A percentile compares a stretch with the other conserved stretches of the same genome.
phyloP scores from a whole-genome alignment of 2,329 filamentous ascomycete genomes.

The Aspergillus sp. region DNA sequence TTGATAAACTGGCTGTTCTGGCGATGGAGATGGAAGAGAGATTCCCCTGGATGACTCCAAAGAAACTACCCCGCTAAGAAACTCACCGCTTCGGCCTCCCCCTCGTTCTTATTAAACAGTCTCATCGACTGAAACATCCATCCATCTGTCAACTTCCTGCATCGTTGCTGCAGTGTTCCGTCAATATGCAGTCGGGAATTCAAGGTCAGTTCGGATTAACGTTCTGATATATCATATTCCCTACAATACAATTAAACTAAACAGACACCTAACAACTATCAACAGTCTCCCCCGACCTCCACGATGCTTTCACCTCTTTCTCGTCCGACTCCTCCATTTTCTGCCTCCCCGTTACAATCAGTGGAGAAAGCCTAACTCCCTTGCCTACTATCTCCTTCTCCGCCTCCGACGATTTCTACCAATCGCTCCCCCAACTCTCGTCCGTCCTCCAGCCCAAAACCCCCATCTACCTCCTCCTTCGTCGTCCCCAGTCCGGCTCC shows the following conservation, averaged over 20 bases:
- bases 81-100: slow-evolving; percentile 22
- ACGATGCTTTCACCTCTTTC: slow-evolving; percentile 43
- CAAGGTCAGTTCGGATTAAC: slow-evolving; percentile 28
- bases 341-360: slow-evolving; percentile 44
- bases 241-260: too few species aligned
- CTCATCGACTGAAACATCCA: too few species aligned
- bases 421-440: slow-evolving; percentile 46
- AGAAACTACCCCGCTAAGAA: slow-evolving; percentile 9
- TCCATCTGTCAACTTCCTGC: too few species aligned
- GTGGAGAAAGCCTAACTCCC: slow-evolving; percentile 39
- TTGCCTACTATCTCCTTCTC: slow-evolving; percentile 35
- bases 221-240: slow-evolving; percentile 1
- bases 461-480: slow-evolving; percentile 59
- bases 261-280: background rate
- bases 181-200: slow-evolving; percentile 47
- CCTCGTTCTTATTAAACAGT: background rate
- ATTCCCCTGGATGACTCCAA: background rate
- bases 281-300: slow-evolving; percentile 42
- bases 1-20: too few species aligned
- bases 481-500: slow-evolving; percentile 34
- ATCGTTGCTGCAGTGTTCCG: slow-evolving; percentile 9
- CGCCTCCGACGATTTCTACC: slow-evolving; percentile 43
- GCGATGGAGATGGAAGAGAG: background rate
- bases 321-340: slow-evolving; percentile 36
- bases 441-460: slow-evolving; percentile 50